Conservation (phyloP, 495 filamentous ascomycete species). For the Trichocladium uniseriatum region DNA sequence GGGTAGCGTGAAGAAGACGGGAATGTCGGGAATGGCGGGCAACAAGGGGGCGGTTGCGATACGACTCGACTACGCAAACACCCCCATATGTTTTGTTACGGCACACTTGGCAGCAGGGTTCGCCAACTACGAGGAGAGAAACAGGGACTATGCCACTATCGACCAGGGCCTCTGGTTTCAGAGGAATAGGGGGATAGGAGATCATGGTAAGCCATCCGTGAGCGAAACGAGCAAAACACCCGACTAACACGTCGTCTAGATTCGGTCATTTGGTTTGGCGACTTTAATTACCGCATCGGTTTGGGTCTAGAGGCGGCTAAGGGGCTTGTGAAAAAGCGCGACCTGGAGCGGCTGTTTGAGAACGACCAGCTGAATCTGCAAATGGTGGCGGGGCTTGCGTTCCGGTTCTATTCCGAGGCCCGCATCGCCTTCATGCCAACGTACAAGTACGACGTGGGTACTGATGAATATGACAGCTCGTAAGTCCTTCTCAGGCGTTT, state of each 20-base stretch:
- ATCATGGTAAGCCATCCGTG: constrained; percentile 51
- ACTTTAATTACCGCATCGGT: constrained; percentile 98
- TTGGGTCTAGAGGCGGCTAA: constrained; percentile 70
- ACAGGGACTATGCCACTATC: constrained; percentile 86
- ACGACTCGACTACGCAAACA: constrained; percentile 89
- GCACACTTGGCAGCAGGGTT: constrained; percentile 96
- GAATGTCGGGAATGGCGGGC: constrained; percentile 91
- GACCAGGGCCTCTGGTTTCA: constrained; percentile 81
- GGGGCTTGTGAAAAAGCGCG: constrained; percentile 55
- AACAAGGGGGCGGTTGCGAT: constrained; percentile 99
- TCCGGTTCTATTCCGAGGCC: constrained; percentile 84
- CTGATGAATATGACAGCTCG: constrained; percentile 86
- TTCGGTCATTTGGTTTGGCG: constrained; percentile 91
- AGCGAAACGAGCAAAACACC: too few species aligned
- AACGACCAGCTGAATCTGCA: constrained; percentile 97
- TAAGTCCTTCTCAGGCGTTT: constrained; percentile 34
- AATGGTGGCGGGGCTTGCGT: constrained; percentile 86
- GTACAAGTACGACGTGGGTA: constrained; percentile 88
- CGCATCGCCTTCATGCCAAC: constrained; percentile 80
- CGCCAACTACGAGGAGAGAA: constrained; percentile 93
- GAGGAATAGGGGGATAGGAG: constrained; percentile 76
- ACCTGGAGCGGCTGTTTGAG: constrained; percentile 73
- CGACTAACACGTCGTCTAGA: constrained; percentile 31
- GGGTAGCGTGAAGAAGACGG: constrained; percentile 93
- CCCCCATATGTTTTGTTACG: constrained; percentile 88